Conservation (phyloP, 495 filamentous ascomycete species). For the Penicillium chermesinum region DNA sequence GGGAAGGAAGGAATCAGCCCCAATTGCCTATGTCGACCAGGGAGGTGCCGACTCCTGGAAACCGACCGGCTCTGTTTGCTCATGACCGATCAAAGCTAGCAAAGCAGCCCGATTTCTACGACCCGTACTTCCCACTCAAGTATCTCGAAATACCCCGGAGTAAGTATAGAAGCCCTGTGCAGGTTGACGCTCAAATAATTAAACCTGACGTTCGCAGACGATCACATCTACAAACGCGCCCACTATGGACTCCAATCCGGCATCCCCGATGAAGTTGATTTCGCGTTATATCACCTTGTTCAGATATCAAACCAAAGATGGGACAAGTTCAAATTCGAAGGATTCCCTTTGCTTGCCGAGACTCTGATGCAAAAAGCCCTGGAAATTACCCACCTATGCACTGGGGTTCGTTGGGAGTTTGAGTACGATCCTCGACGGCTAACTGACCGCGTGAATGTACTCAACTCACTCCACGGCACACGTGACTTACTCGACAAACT, state of each 20-base stretch:
- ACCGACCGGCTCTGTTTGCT: slow-evolving; percentile 34
- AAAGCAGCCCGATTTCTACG: slow-evolving; percentile 38
- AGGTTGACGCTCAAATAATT: too few species aligned
- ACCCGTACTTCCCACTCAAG: slow-evolving; percentile 39
- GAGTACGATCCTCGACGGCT: slow-evolving; percentile 55
- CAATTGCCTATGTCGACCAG: slow-evolving; percentile 39
- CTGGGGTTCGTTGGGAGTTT: slow-evolving; percentile 75
- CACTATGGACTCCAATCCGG: slow-evolving; percentile 74
- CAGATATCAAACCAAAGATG: slow-evolving; percentile 92
- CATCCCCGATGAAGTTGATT: slow-evolving; percentile 76
- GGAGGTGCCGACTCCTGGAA: slow-evolving; percentile 42
- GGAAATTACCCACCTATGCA: slow-evolving; percentile 67
- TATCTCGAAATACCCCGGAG: slow-evolving; percentile 41
- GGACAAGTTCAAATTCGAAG: slow-evolving; percentile 92
- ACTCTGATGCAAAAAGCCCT: slow-evolving; percentile 79
- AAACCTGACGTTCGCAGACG: too few species aligned
- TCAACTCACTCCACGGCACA: slow-evolving; percentile 62
- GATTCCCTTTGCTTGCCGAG: slow-evolving; percentile 84
- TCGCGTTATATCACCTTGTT: slow-evolving; percentile 85
- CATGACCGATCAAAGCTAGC: slow-evolving; percentile 26
- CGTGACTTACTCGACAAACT: slow-evolving; percentile 67
- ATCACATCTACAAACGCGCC: slow-evolving; percentile 80
- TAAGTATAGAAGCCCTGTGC: slow-evolving; percentile 22
- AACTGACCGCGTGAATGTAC: slow-evolving; percentile 61
- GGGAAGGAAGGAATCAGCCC: slow-evolving; percentile 36